A percentile compares a stretch with the other conserved stretches of the same genome.
Evolutionary conservation across 2,329 filamentous ascomycete genomes (phyloP).

Genomic region (Lasiodiplodia sp.): DNA sequence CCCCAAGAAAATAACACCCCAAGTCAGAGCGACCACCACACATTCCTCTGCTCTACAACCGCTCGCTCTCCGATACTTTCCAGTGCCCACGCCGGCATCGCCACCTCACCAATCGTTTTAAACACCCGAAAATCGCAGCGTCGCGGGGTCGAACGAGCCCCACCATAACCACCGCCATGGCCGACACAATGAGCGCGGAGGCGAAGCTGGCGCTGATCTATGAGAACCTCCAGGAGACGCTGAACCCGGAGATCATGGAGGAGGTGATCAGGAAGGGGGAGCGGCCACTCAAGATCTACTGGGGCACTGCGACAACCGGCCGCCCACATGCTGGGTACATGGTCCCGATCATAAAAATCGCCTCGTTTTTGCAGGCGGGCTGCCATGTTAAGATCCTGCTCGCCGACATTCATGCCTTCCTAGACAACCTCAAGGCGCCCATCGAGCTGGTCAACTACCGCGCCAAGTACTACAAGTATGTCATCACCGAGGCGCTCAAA

Average conservation of each 20-base stretch:
- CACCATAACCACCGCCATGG: slow-evolving; percentile 23
- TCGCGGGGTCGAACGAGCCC: slow-evolving; percentile 26
- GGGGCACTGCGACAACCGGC: slow-evolving; percentile 88
- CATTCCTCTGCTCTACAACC: neutral
- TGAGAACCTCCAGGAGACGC: slow-evolving; percentile 80
- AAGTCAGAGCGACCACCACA: neutral
- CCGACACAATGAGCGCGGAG: slow-evolving; percentile 39
- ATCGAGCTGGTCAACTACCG: slow-evolving; percentile 85
- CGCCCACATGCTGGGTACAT: slow-evolving; percentile 90
- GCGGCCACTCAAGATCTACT: slow-evolving; percentile 79
- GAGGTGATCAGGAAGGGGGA: slow-evolving; percentile 73
- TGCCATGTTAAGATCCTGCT: slow-evolving; percentile 84
- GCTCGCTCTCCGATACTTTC: neutral
- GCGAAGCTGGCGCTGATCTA: slow-evolving; percentile 79
- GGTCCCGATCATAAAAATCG: slow-evolving; percentile 86
- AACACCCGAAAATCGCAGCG: neutral
- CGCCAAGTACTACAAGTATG: slow-evolving; percentile 81
- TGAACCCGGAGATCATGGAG: slow-evolving; percentile 85
- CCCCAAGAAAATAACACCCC: neutral
- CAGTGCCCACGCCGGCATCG: neutral
- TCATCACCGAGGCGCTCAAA: slow-evolving; percentile 77
- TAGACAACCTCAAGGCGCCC: slow-evolving; percentile 85
- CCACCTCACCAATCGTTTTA: slow-evolving; percentile 3
- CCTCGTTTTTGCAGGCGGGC: slow-evolving; percentile 82
- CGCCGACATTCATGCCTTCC: slow-evolving; percentile 71